These are phyloP conservation scores for Lentinula detonsa DNA, from an alignment of 768 basidiomycete species.

Conservation along the genomic window DNA sequence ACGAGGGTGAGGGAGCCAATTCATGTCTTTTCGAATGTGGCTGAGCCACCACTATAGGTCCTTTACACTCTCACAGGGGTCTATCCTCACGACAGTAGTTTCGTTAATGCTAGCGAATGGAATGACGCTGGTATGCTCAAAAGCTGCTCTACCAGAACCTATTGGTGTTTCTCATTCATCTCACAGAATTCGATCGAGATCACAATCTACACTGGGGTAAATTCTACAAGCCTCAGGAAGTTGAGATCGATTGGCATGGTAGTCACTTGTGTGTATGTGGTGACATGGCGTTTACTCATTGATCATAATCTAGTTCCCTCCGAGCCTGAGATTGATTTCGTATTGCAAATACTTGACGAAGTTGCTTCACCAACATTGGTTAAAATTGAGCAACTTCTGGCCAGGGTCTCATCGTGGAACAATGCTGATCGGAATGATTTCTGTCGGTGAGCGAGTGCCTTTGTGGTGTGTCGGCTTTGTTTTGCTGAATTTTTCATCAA, in stretches of 20 bases:
- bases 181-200: slow-evolving; percentile 52
- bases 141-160: neutral
- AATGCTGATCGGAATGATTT: slow-evolving; percentile 70
- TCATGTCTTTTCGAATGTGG: too few relatives aligned
- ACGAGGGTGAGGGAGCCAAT: slow-evolving; percentile 40
- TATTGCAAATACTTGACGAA: slow-evolving; percentile 67
- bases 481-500: slow-evolving; percentile 13
- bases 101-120: slow-evolving; percentile 83
- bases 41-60: neutral
- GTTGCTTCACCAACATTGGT: slow-evolving; percentile 63
- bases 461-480: neutral
- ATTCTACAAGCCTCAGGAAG: slow-evolving; percentile 70
- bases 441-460: slow-evolving; percentile 54
- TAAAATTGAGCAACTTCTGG: slow-evolving; percentile 59
- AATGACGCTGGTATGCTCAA: slow-evolving; percentile 53
- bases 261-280: slow-evolving; percentile 10
- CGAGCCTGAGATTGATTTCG: slow-evolving; percentile 69
- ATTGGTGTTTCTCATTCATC: slow-evolving; percentile 1
- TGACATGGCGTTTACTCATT: slow-evolving; percentile 7
- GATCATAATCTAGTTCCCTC: slow-evolving; percentile 42
- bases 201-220: slow-evolving; percentile 77
- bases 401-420: slow-evolving; percentile 54
- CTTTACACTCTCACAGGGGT: slow-evolving; percentile 69
- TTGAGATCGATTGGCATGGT: slow-evolving; percentile 89
- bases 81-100: slow-evolving; percentile 74